A percentile compares a stretch with the other conserved stretches of the same genome.
Evolutionary conservation across 225 moss, liverwort and hornwort species (phyloP).

Genomic region (Ulota crispa): DNA sequence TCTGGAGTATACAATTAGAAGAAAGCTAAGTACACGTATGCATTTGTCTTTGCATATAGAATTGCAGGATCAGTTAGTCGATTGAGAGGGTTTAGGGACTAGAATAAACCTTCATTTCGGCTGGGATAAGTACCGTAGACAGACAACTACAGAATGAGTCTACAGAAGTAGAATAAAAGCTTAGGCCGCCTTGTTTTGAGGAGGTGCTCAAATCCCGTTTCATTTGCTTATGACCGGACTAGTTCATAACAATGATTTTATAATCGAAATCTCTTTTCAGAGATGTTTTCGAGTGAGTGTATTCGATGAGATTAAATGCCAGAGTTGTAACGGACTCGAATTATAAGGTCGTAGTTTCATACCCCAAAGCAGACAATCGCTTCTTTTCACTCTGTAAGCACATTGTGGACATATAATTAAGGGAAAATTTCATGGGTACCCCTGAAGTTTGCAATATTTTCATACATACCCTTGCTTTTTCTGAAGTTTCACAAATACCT

Average conservation of each 20-base stretch:
- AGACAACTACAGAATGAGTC: not conserved
- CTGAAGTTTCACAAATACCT: no score
- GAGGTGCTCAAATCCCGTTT: not conserved
- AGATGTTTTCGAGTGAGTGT: not conserved
- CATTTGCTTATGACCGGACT: not conserved
- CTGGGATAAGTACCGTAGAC: not conserved
- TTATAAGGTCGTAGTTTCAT: not conserved
- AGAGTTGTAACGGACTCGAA: not conserved
- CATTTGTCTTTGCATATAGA: not conserved
- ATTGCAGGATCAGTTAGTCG: not conserved
- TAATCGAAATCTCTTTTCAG: not conserved
- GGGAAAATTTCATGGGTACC: no score
- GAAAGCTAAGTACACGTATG: not conserved
- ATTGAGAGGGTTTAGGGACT: not conserved
- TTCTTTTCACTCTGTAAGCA: no score
- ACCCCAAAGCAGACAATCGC: no score
- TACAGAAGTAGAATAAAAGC: not conserved
- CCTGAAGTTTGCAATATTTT: no score
- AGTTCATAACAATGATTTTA: not conserved
- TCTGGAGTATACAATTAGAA: not conserved
- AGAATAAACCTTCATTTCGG: not conserved
- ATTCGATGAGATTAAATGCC: not conserved
- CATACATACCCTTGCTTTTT: no score
- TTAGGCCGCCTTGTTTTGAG: not conserved
- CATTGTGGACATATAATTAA: no score